Evolutionary conservation across 2,329 filamentous ascomycete genomes (phyloP).

Genomic region (Aureobasidium sp.): DNA sequence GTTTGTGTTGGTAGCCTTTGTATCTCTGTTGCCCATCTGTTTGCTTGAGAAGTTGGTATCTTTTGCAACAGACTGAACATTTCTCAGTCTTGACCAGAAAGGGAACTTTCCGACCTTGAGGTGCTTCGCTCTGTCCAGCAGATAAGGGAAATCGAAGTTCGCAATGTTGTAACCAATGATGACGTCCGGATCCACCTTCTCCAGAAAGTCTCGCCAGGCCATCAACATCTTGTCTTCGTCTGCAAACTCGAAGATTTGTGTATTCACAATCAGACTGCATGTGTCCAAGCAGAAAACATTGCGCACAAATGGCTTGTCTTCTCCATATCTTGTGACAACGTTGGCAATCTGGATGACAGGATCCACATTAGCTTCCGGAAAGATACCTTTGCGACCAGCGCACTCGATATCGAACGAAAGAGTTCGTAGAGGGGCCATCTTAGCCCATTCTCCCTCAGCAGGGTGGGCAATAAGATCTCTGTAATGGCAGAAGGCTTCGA

Average conservation of each 20-base stretch:
- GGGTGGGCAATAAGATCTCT: constrained; percentile 77
- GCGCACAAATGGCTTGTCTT: constrained; percentile 88
- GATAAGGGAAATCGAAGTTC: constrained; percentile 97
- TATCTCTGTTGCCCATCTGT: constrained; percentile 95
- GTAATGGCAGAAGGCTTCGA: constrained; percentile 83
- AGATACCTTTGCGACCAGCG: constrained; percentile 93
- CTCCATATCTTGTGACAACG: constrained; percentile 87
- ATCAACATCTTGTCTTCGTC: constrained; percentile 85
- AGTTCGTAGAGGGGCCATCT: constrained; percentile 89
- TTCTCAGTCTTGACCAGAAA: constrained; percentile 76
- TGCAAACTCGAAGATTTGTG: constrained; percentile 77
- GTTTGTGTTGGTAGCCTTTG: constrained; percentile 89
- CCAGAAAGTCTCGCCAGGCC: constrained; percentile 82
- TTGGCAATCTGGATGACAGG: constrained; percentile 98
- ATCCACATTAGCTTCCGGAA: constrained; percentile 85
- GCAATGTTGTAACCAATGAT: constrained; percentile 98
- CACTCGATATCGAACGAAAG: constrained; percentile 99
- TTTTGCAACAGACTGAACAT: constrained; percentile 62
- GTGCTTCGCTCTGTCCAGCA: constrained; percentile 79
- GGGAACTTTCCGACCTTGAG: constrained; percentile 75
- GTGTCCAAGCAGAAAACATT: constrained; percentile 95
- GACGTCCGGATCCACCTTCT: constrained; percentile 88
- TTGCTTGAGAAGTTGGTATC: constrained; percentile 91
- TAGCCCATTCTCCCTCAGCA: constrained; percentile 90
- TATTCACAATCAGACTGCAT: constrained; percentile 90